Percentiles rank a stretch among this genome's conserved stretches.
Conservation (phyloP, 1,284 basidiomycete species). For the Melampsora americana region DNA sequence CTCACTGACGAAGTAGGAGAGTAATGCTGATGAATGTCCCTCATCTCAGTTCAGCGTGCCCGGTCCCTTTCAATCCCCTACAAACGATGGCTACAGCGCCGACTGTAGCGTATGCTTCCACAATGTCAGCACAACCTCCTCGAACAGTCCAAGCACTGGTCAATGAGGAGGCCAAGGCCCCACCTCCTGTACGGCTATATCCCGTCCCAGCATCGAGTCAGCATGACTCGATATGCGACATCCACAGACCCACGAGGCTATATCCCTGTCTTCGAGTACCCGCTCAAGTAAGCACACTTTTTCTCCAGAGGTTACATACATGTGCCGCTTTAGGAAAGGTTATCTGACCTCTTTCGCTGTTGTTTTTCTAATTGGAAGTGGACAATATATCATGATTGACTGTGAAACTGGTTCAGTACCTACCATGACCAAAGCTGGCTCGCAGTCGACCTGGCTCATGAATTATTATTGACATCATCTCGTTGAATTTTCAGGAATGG, state of each 20-base stretch:
- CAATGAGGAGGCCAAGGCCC: slow-evolving; percentile 28
- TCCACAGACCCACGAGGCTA: slow-evolving; percentile 80
- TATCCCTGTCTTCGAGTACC: slow-evolving; percentile 81
- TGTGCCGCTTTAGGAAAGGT: background rate
- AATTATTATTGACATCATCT: background rate
- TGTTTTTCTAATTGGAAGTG: slow-evolving; percentile 49
- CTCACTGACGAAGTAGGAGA: no score
- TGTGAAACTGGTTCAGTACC: slow-evolving; percentile 59
- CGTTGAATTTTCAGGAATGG: slow-evolving; percentile 27
- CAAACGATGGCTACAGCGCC: background rate
- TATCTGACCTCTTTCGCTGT: background rate
- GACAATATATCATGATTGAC: slow-evolving; percentile 88
- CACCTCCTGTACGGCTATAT: slow-evolving; percentile 40
- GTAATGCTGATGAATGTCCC: no score
- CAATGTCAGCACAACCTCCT: slow-evolving; percentile 41
- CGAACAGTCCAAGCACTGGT: slow-evolving; percentile 39
- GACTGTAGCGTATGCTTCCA: background rate
- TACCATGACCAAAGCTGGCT: no score
- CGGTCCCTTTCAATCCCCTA: no score
- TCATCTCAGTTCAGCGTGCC: no score
- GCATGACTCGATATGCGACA: slow-evolving; percentile 77
- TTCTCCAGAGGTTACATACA: no score
- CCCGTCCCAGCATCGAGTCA: slow-evolving; percentile 70
- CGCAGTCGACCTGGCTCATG: no score
- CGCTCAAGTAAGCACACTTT: slow-evolving; percentile 60